Evolutionary conservation across 371 early-diverging fungal genomes (phyloP), one percentile per base, ranked within the genome.

Genomic region (Basidiobolus meristosporus): DNA sequence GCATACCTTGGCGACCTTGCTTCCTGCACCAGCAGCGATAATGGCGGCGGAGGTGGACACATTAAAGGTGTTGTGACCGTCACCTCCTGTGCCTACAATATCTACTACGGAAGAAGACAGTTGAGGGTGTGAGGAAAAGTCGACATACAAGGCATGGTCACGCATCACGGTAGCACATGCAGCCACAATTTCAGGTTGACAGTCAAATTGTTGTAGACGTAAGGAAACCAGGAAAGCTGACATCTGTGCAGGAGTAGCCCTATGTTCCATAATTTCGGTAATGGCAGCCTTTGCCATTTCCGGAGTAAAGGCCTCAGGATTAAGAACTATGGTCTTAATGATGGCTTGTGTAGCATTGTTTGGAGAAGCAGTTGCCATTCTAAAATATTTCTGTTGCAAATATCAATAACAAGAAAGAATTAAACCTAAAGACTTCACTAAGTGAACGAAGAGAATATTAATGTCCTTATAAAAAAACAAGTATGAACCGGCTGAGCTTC

Each of bases 31-130:
- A 1, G 97, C 92, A 7, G 82, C 85, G 0, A 96, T 83, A 29
- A 96, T 66, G 15, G 83, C 81, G 3, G 90, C 72, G 0, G 93
- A 83, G 0, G 97, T 93, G 1, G 85, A 84, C 7, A 91, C 92
- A 52, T 96, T 96, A 51, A 90, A 93, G 9, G 97, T 96, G 50
- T 93, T 70, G 53, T 84, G 82, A 7, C 91, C 92, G 56, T 96
- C 97, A n/a, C 97, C 97, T 16, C 97, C 97, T 4, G 97, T 96
- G 2, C 97, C 97, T 1, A 96, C 97, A 52, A 92, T 90, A 56
- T 96, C 97, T 4, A 79, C 73, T 0, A 86, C 52, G 15, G 57
- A 51, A 31, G 61, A 66, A 7, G 46, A 50, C 31, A 70, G 48
- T 7, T 53, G 54, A 22, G 57, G 35, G 39, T 55, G 43, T 17